Base-by-base conservation (phyloP, 495 filamentous ascomycete species). In the Podospora pseudocomata region DNA sequence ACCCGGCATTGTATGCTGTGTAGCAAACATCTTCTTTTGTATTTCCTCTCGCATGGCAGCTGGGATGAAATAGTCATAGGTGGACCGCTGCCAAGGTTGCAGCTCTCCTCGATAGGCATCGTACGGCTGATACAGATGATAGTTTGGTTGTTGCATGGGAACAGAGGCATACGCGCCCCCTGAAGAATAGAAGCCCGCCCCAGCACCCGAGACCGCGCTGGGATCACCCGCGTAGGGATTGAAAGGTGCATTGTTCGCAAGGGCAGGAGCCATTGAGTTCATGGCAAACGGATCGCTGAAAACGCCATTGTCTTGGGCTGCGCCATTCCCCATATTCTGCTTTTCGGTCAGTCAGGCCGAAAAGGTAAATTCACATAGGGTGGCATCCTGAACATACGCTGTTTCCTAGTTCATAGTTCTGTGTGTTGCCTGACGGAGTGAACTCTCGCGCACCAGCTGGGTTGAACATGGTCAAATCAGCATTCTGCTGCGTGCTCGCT, bases 111-210 rank as follows among this genome's bases (percentile, higher is more conserved):
- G 88, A 73, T 93, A 89, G 7, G 92, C 88, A n/a, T 92, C 92
- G 68, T 91, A 83, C 0, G 93, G 92, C 23, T 92, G 91, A 75
- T 98, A 99, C 6, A 97, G 86, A 80, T 98, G 94, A 76, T 97
- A 96, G 83, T 95, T 87, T 64, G 92, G 89, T 84, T 91, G 92
- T 73, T 94, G 92, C 81, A 79, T 72, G 2, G 85, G 82, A 4
- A 83, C 75, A 16, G 83, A 70, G 67, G 87, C 72, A n/a, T 72
- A 80, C 0, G 77, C 70, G 44, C 72, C 77, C 44, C 80, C 80
- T 3, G 77, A 65, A 5, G 74, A 65, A 64, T 76, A 85, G 72
- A 86, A 92, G 19, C 79, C 80, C 4, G 82, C 82, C 15, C 82
- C 83, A 54, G 86, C 76, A 27, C 79, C 81, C 11, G 82, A 77